Base-by-base conservation (phyloP, 192 early-diverging fungal species). In the Coemansia sp. region DNA sequence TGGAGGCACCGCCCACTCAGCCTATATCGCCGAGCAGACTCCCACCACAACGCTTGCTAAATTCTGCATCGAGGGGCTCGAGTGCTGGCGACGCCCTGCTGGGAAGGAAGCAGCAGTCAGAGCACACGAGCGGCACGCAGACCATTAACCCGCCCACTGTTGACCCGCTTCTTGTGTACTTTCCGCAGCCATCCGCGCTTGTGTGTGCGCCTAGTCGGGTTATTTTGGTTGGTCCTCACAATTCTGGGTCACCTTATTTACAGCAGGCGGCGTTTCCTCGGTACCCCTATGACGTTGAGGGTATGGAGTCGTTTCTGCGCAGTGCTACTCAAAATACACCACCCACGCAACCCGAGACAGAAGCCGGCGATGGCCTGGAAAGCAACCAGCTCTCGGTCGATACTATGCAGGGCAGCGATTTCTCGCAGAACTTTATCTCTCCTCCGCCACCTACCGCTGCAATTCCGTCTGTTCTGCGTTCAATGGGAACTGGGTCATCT, bases 391-490 rank as follows among this genome's bases (percentile, higher is more conserved):
- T 6, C 56, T 37, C 35, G 13, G 39, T 50, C 0, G 71, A 56
- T 7, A 66, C 58, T 4, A 50, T 52, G 16, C 11, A 66, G 31
- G 65, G 73, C 67, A 73, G 67, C 63, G 76, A 79, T 35, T 73
- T 73, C 52, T 79, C 76, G 48, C 76, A 70, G 42, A 28, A 50
- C 0, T 73, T 79, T 55, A 48, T 79, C 9, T 65, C 76, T 11
- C 69, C 68, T 1, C 50, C 18, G 47, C 47, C 31, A 36, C 68
- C 45, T 3, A 6, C 21, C 26, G 33, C 31, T 37, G 14, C 37
- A 2, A 43, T 39, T 8, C 23, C 48, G 11, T n/a, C 43, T 16
- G 41, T 0, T 6, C 16, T 42, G 18, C 25, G 48, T 28, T 21
- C 23, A 14, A 12, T 52, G 23, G 23, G 25, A 25, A 52, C 23